Evolutionary conservation across 495 filamentous ascomycete species (phyloP), one percentile per base, ranked within the genome.

Genomic region (Aspergillus asperescens): DNA sequence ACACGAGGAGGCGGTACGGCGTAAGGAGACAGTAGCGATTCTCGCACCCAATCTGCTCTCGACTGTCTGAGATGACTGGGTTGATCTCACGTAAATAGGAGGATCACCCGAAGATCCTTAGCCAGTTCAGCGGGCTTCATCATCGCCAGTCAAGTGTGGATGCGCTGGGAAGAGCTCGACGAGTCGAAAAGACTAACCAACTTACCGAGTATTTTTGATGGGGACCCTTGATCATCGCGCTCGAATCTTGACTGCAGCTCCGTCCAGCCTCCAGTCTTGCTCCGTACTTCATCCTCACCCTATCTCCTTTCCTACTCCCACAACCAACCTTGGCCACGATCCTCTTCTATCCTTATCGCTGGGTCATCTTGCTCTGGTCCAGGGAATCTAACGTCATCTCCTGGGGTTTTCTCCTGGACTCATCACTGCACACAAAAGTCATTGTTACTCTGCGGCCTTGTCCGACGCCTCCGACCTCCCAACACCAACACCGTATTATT

Each of bases 261-360:
- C 39, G 16, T 40, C 37, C 37, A 40, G 16, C 18, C 37, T 8
- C 37, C 39, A 42, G 39, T 20, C 20, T 20, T 13, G 46, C 13
- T 4, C 29, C 31, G 18, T 15, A 34, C 37, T 51, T 51, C 24
- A 28, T 39, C 28, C 34, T 29, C 28, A 43, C 34, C 16, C 41
- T 45, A 20, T 49, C 27, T 37, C 23, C 40, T 55, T 53, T 51
- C 6, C 25, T 9, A 28, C 25, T 28, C 25, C n/a, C 16, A 15
- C 32, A 35, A n/a, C n/a, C n/a, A n/a, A n/a, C n/a, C n/a, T n/a
- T n/a, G n/a, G n/a, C n/a, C n/a, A n/a, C n/a, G n/a, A n/a, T n/a
- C n/a, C n/a, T n/a, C n/a, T 22, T 35, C 18, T 18, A 38, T 20
- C 19, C 38, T 22, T 8, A 22, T 19, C 5, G 5, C 18, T 20